Base-by-base conservation (phyloP, 805 yeast species). In the Candida loeiensis region DNA sequence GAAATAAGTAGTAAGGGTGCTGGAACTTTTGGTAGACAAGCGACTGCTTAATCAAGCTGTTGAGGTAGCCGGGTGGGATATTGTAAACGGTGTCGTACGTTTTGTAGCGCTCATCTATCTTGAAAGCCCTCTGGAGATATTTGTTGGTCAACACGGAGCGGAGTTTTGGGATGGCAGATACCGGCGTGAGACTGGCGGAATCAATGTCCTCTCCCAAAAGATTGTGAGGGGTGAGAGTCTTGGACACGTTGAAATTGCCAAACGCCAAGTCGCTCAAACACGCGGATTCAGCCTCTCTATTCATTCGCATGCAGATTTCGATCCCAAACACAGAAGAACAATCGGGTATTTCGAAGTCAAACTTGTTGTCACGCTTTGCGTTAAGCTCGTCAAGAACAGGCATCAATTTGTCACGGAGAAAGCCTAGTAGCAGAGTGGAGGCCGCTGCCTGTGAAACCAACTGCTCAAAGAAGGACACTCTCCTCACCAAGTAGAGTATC, bases 1-100 rank as follows among this genome's bases (percentile, higher is more conserved):
- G 58, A 8, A 65, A 63, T 18, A 64, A 44, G 38, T 53, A 61
- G 43, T 50, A 56, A 2, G 62, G 62, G 20, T 54, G 49, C 28
- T 55, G 55, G 22, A 42, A 45, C 34, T 53, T 53, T 26, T 54
- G 57, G 43, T 53, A 59, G 9, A 43, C 38, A 2, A 44, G 35
- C 2, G 63, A 51, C 31, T 49, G 51, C 11, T 49, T 49, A 19
- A 63, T 52, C 14, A 63, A 41, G 13, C 48, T 51, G 9, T 49
- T 46, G 26, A 63, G 47, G 36, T 47, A 53, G 30, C 56, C 51
- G 2, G 45, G 41, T 2, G 65, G 64, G 8, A 55, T 41, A 6
- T 42, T 40, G 27, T 43, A 51, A 12, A 32, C 29, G 9, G 25
- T 37, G 14, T 38, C 46, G 18, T 29, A 40, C 2, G 41, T 28